These are phyloP conservation scores for Cladosporium oxysporum DNA, from an alignment of 2,329 filamentous ascomycete species.

Conservation along the genomic window DNA sequence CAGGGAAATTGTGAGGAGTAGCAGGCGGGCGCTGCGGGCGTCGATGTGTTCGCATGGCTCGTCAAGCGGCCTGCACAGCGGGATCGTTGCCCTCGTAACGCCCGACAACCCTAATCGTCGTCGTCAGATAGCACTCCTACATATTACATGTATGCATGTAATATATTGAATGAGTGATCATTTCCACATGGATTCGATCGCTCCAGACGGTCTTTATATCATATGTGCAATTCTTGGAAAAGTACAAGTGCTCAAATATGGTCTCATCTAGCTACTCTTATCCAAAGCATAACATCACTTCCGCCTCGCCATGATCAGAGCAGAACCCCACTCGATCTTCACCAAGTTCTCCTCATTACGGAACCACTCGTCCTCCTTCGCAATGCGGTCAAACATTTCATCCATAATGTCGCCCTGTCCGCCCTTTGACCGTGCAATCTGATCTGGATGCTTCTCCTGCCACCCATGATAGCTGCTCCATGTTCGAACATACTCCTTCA, in stretches of 20 bases:
- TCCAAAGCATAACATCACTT: conserved; percentile 3
- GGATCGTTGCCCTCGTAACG: conserved; percentile 12
- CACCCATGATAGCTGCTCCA: conserved; percentile 63
- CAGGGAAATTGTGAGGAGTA: conserved; percentile 11
- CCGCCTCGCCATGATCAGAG: conserved; percentile 56
- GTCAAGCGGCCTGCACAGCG: conserved; percentile 9
- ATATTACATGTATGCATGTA: neutral
- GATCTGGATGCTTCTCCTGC: conserved; percentile 57
- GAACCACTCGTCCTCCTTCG: conserved; percentile 55
- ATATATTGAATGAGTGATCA: neutral
- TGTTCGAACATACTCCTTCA: conserved; percentile 63
- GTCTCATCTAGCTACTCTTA: neutral
- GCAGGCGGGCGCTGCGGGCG: neutral
- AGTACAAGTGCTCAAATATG: neutral
- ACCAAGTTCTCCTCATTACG: conserved; percentile 52
- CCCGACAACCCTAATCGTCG: conserved; percentile 5
- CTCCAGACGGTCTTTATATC: neutral
- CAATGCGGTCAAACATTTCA: conserved; percentile 60
- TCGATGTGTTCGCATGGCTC: conserved; percentile 13
- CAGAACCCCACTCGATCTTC: conserved; percentile 63
- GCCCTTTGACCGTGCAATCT: conserved; percentile 53
- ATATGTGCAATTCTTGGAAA: neutral
- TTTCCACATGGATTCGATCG: no score
- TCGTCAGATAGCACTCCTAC: neutral
- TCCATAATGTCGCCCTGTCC: conserved; percentile 65